phyloP scores from a whole-genome alignment of 2,329 filamentous ascomycete species.

The Colletotrichum graminicola region DNA sequence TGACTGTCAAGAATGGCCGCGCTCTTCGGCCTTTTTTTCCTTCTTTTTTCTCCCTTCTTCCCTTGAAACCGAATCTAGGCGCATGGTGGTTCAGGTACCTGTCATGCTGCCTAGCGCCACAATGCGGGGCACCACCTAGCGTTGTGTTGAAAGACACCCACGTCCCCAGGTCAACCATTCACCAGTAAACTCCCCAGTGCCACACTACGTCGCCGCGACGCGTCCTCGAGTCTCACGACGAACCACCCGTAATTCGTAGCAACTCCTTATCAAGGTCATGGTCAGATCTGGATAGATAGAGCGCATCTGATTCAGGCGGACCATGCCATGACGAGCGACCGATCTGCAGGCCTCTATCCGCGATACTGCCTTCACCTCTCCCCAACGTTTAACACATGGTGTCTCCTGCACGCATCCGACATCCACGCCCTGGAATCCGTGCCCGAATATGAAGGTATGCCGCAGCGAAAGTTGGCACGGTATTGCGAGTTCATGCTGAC shows the following conservation, averaged over 20 bases:
- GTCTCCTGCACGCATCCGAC: constrained; percentile 65
- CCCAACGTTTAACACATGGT: constrained; percentile 71
- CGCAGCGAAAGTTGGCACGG: neutral
- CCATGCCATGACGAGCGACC: constrained; percentile 65
- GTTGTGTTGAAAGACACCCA: constrained; percentile 5
- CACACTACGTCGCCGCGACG: constrained; percentile 14
- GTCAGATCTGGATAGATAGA: neutral
- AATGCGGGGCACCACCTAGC: constrained; percentile 27
- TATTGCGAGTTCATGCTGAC: neutral
- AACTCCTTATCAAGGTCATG: neutral
- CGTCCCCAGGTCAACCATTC: constrained; percentile 36
- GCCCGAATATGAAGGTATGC: constrained; percentile 66
- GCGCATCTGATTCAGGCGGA: constrained; percentile 34
- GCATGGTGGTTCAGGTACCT: neutral
- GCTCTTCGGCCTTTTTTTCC: neutral
- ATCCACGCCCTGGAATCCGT: constrained; percentile 62
- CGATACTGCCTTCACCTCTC: constrained; percentile 74
- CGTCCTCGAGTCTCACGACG: neutral
- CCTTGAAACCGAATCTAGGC: neutral
- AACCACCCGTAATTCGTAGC: neutral
- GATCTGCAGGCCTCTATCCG: constrained; percentile 62
- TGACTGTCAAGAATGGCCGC: neutral
- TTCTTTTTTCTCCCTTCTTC: neutral
- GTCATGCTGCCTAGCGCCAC: constrained; percentile 11
- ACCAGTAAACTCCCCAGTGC: neutral